Conservation (phyloP, 495 filamentous ascomycete species). For the Tuber magnatum region DNA sequence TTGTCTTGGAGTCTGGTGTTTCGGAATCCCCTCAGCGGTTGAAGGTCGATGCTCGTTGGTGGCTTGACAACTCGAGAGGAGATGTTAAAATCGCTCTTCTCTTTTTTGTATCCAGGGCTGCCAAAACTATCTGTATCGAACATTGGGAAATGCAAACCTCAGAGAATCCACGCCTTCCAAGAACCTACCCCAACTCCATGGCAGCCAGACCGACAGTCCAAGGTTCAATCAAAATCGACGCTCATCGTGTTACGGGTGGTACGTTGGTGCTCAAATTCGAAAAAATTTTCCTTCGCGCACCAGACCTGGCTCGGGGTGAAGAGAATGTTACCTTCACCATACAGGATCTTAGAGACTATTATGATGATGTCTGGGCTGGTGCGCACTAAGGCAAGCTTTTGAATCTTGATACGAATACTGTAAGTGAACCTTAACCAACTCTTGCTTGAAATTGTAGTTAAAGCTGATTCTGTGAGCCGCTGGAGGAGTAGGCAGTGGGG, state of each 20-base stretch:
- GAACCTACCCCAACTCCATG: not conserved
- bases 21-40: not conserved
- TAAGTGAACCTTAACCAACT: not conserved
- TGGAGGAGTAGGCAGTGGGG: not conserved
- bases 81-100: slow-evolving; percentile 4
- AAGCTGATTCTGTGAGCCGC: not conserved
- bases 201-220: not conserved
- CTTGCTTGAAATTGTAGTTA: not conserved
- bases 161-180: not conserved
- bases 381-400: not conserved
- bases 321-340: slow-evolving; percentile 1
- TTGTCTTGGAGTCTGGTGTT: slow-evolving; percentile 11
- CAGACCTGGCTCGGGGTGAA: not conserved
- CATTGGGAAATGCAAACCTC: not conserved
- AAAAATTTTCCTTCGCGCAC: slow-evolving; percentile 5
- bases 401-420: not conserved
- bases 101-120: not conserved
- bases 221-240: not conserved
- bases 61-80: slow-evolving; percentile 4
- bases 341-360: not conserved
- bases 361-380: not conserved
- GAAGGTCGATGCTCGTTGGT: slow-evolving; percentile 6
- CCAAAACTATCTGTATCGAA: slow-evolving; percentile 2
- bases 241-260: not conserved
- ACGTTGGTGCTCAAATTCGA: slow-evolving; percentile 3